Evolutionary conservation across 352 stramenopile species (phyloP).

Genomic region (Aphanomyces astaci): DNA sequence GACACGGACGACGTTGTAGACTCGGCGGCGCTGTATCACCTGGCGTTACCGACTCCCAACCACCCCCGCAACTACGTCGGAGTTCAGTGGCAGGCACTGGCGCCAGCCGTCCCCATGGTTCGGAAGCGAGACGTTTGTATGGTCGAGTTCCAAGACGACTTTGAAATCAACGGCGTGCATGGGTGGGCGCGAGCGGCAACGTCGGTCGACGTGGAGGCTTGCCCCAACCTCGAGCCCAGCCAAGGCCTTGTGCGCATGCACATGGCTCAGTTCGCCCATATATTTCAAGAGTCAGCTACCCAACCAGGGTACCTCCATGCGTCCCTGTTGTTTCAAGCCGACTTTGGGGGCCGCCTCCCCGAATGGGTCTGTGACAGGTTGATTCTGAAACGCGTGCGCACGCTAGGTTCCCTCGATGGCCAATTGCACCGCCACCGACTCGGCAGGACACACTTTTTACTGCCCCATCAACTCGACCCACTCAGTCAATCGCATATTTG

Average conservation of each 20-base stretch:
- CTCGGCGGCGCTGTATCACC: slow-evolving; percentile 56
- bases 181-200: slow-evolving; percentile 54
- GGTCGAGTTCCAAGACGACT: slow-evolving; percentile 61
- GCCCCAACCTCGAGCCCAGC: slow-evolving; percentile 35
- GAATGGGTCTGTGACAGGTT: background rate
- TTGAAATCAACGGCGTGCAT: slow-evolving; percentile 42
- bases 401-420: background rate
- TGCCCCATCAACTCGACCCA: background rate
- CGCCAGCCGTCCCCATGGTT: slow-evolving; percentile 60
- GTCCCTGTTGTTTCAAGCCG: background rate
- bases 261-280: slow-evolving; percentile 64
- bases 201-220: slow-evolving; percentile 50
- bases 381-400: background rate
- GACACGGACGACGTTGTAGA: slow-evolving; percentile 45
- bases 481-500: background rate
- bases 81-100: slow-evolving; percentile 70
- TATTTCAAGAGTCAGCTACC: slow-evolving; percentile 45
- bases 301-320: background rate
- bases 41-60: slow-evolving; percentile 46
- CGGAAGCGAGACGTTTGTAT: slow-evolving; percentile 72
- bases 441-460: background rate
- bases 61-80: slow-evolving; percentile 73
- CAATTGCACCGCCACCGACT: background rate
- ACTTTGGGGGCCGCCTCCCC: background rate
- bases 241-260: slow-evolving; percentile 54